Evolutionary conservation across 305 asterid species (phyloP), one percentile per base, ranked within the genome.

Genomic region (Fraxinus greggii): DNA sequence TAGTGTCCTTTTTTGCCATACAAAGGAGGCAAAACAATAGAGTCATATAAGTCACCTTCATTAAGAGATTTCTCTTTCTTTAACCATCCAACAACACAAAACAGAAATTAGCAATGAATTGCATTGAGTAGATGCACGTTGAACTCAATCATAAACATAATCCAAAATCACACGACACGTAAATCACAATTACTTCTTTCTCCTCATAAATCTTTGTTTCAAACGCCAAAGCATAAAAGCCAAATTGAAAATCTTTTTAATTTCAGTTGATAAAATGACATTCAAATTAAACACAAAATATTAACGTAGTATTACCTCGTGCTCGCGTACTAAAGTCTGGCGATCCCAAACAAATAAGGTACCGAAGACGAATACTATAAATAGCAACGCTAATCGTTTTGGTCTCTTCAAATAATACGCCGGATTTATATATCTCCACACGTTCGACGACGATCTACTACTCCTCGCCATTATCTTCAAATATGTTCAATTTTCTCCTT

Each of bases 321-420:
- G 97, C 76, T 96, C 99, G 23, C 94, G 93, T 63, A 94, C 85
- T 69, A 96, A 89, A 76, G 99, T 91, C 77, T 96, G 99, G 8
- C 99, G 98, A 90, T 96, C 98, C 98, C 98, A 96, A 69, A 96
- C 88, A 81, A 94, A 83, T 73, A 93, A 89, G 86, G 91, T 85
- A 38, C 83, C 87, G 69, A 76, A 84, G 70, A 94, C 97, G 83
- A 94, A 94, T 3, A 90, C 32, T 48, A 94, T 85, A 84, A 96
- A 88, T 19, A 96, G 89, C 87, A 89, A 79, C 28, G 98, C 97
- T 63, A 96, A 89, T 78, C 97, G 97, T 86, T 93, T 94, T 15
- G 99, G 99, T 15, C 98, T 91, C 92, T 92, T 94, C 89, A 96
- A 73, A 83, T 96, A 96, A 92, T 94, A 96, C 2, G 92, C 93